phyloP scores from a whole-genome alignment of 2,329 filamentous ascomycete species.

The Aspergillus sp. region DNA sequence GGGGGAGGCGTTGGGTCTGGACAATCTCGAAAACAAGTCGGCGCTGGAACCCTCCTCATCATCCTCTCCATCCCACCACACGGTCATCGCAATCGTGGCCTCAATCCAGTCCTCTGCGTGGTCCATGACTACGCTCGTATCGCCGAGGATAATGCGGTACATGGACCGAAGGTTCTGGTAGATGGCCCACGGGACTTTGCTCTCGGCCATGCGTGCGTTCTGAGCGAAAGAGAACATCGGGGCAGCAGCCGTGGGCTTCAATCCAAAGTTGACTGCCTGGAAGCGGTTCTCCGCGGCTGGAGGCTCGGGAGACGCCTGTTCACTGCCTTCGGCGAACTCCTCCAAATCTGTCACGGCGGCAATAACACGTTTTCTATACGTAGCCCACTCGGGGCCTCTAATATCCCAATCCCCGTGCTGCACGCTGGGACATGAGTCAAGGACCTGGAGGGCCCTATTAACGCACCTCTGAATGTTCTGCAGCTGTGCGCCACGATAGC shows the following conservation, averaged over 20 bases:
- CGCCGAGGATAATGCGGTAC: slow-evolving; percentile 78
- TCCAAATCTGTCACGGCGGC: slow-evolving; percentile 70
- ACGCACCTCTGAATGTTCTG: slow-evolving; percentile 74
- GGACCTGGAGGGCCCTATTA: slow-evolving; percentile 65
- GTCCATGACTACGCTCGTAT: slow-evolving; percentile 71
- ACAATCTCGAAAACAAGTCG: slow-evolving; percentile 19
- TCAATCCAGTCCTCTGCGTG: slow-evolving; percentile 90
- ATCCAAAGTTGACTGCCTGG: slow-evolving; percentile 51
- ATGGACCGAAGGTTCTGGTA: slow-evolving; percentile 81
- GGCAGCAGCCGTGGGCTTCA: slow-evolving; percentile 41
- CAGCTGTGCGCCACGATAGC: slow-evolving; percentile 75
- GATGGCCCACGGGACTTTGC: slow-evolving; percentile 83
- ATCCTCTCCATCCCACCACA: slow-evolving; percentile 89
- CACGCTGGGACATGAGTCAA: slow-evolving; percentile 72
- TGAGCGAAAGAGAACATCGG: slow-evolving; percentile 64
- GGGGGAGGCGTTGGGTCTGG: neutral
- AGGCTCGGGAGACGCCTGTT: slow-evolving; percentile 47
- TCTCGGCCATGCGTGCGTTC: slow-evolving; percentile 73
- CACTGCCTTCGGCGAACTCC: slow-evolving; percentile 75
- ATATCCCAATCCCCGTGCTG: slow-evolving; percentile 74
- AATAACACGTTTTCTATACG: slow-evolving; percentile 76
- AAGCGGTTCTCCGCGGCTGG: slow-evolving; percentile 47
- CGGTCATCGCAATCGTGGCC: slow-evolving; percentile 76
- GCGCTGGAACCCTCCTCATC: slow-evolving; percentile 46
- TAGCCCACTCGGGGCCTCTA: slow-evolving; percentile 75